Evolutionary conservation across 2,329 filamentous ascomycete species (phyloP).

Genomic region (Colletotrichum sp.): DNA sequence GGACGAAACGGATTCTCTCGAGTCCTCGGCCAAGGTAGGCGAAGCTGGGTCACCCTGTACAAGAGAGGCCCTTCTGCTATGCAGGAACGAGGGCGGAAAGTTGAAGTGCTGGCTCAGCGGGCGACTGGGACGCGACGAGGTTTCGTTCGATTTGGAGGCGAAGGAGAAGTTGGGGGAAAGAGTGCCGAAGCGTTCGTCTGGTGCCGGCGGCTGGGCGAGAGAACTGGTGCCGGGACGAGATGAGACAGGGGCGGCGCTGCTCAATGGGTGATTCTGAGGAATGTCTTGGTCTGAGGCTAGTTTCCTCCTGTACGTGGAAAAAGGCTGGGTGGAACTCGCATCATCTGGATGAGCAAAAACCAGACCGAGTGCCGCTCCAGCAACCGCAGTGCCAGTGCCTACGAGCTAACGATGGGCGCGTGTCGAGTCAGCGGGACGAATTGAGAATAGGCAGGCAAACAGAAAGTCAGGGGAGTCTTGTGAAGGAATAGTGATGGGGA

Average conservation of each 20-base stretch:
- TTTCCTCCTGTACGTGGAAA: slow-evolving; percentile 15
- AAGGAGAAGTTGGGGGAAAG: slow-evolving; percentile 18
- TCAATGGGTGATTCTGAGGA: slow-evolving; percentile 28
- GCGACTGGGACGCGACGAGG: slow-evolving; percentile 27
- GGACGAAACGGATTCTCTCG: slow-evolving; percentile 64
- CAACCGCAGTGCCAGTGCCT: slow-evolving; percentile 66
- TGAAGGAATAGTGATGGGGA: background rate
- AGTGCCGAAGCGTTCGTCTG: slow-evolving; percentile 28
- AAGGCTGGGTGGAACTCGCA: slow-evolving; percentile 28
- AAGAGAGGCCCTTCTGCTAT: slow-evolving; percentile 48
- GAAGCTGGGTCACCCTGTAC: slow-evolving; percentile 43
- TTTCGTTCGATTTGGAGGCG: slow-evolving; percentile 29
- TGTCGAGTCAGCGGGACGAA: slow-evolving; percentile 10
- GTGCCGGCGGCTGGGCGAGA: slow-evolving; percentile 34
- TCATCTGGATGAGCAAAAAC: slow-evolving; percentile 62
- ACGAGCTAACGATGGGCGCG: slow-evolving; percentile 52
- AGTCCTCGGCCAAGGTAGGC: slow-evolving; percentile 45
- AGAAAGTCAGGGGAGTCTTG: slow-evolving; percentile 17
- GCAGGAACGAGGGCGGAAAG: slow-evolving; percentile 37
- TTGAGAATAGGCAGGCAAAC: background rate
- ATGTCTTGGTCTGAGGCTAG: slow-evolving; percentile 36
- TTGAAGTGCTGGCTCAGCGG: slow-evolving; percentile 45
- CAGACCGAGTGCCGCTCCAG: slow-evolving; percentile 63
- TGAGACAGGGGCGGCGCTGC: slow-evolving; percentile 27
- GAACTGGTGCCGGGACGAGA: slow-evolving; percentile 52